Conservation (phyloP, 768 basidiomycete genomes). For the Termitomyces sp. region DNA sequence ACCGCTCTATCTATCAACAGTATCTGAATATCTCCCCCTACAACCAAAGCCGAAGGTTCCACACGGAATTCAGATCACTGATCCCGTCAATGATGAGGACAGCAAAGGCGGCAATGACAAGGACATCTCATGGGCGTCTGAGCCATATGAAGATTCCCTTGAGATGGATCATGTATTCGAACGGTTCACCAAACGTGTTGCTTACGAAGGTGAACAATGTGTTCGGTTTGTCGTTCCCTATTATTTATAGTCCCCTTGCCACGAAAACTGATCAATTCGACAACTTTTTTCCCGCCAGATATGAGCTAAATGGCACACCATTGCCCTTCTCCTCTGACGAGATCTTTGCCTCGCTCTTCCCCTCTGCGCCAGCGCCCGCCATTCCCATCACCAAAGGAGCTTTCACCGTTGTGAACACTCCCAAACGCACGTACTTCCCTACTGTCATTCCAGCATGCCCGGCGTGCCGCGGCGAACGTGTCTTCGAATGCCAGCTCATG, state of each 20-base stretch:
- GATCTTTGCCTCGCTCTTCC: slow-evolving; percentile 72
- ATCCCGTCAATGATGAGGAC: slow-evolving; percentile 28
- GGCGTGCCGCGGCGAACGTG: slow-evolving; percentile 56
- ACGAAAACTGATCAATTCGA: background rate
- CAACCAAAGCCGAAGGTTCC: slow-evolving; percentile 42
- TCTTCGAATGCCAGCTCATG: slow-evolving; percentile 94
- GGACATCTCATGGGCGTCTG: slow-evolving; percentile 55
- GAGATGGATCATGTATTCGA: slow-evolving; percentile 84
- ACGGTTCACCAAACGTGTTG: slow-evolving; percentile 69
- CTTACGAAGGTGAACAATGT: slow-evolving; percentile 75
- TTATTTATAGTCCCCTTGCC: background rate
- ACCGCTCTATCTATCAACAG: slow-evolving; percentile 69
- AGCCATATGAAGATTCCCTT: slow-evolving; percentile 77
- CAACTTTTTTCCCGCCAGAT: slow-evolving; percentile 40
- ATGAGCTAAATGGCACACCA: slow-evolving; percentile 82
- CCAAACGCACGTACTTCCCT: slow-evolving; percentile 50
- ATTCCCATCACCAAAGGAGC: slow-evolving; percentile 55
- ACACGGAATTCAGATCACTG: slow-evolving; percentile 36
- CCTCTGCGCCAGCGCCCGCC: slow-evolving; percentile 36
- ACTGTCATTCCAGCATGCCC: slow-evolving; percentile 58
- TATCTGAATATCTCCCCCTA: slow-evolving; percentile 65
- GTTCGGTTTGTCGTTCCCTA: slow-evolving; percentile 56
- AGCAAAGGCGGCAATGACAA: slow-evolving; percentile 36
- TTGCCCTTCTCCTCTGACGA: slow-evolving; percentile 81
- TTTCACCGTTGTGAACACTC: slow-evolving; percentile 47